Evolutionary conservation across 106 monocot species (phyloP), one percentile per base, ranked within the genome.

Genomic region (Allium cepa): DNA sequence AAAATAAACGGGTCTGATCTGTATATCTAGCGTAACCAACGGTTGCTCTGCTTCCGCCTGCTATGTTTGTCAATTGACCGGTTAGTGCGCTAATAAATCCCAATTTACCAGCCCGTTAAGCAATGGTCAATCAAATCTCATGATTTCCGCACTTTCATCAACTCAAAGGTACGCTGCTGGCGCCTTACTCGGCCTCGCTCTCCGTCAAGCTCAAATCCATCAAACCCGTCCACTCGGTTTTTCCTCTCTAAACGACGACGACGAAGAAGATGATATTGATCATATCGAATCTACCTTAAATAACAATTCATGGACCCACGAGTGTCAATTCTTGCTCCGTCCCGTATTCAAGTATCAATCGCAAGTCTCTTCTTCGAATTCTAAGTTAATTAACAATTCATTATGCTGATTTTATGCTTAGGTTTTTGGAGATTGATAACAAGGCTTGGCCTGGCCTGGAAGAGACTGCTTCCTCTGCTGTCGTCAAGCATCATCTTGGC

Each of bases 191-290:
- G 83, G 79, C 55, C 67, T 91, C 66, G 78, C 90, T 72, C 86
- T 91, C 45, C 79, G 86, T 46, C 81, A 86, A 69, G 83, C 84
- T 46, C 90, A 91, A 81, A 73, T 91, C 70, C 86, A 87, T 50
- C 90, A 91, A 69, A 76, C 79, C 13, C 78, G 50, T 36, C 86
- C 78, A 12, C 67, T 86, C 53, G 87, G 82, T 9, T 17, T n/a
- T 52, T n/a, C 48, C 14, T 46, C 4, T 2, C 14, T 48, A 47
- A 26, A 10, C 53, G 66, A 53, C 11, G 74, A 53, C 50, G 81
- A 69, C 18, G 70, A 72, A 14, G 68, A 14, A 14, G 77, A 71
- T 9, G 50, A 49, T 13, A 49, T 9, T 28, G 62, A 64, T 17
- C 49, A 49, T 49, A 70, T 56, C 51, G 71, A 63, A 12, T 67